phyloP scores from a whole-genome alignment of 2,329 filamentous ascomycete genomes.

The Pezicula radicicola region DNA sequence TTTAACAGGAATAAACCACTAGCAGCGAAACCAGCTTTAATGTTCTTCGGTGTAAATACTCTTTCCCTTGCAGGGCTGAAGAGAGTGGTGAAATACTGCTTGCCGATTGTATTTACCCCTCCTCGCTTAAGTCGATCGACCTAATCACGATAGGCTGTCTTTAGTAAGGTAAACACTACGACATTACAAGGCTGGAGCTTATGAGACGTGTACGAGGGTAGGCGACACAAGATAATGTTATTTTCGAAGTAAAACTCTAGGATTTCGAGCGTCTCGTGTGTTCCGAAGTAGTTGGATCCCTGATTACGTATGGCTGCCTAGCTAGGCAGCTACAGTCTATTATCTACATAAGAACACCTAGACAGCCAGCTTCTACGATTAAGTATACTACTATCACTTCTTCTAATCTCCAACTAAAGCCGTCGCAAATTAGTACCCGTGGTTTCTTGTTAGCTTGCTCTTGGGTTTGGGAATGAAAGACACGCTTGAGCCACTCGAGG shows the following conservation, averaged over 20 bases:
- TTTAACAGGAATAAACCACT: conserved; percentile 19
- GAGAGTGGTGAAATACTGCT: conserved; percentile 21
- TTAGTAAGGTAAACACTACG: conserved; percentile 19
- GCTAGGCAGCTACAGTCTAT: too few species aligned
- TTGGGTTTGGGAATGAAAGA: too few species aligned
- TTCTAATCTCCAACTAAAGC: too few species aligned
- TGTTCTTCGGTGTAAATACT: conserved; percentile 23
- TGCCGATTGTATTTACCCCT: conserved; percentile 20
- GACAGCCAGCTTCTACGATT: too few species aligned
- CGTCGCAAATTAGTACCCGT: conserved; percentile 31
- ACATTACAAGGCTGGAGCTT: conserved; percentile 25
- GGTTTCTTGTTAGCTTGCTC: too few species aligned
- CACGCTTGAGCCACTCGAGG: too few species aligned
- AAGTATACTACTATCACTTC: too few species aligned
- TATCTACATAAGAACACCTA: too few species aligned
- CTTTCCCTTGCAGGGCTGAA: conserved; percentile 16
- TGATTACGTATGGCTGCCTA: too few species aligned
- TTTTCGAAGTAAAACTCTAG: conserved; percentile 24
- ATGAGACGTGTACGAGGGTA: too few species aligned
- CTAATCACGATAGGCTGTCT: conserved; percentile 20
- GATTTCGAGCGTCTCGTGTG: conserved; percentile 31
- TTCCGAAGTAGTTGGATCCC: too few species aligned
- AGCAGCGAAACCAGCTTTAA: conserved; percentile 21
- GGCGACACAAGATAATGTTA: conserved; percentile 20
- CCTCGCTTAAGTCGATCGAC: conserved; percentile 18